Base-by-base conservation (phyloP, 2,329 filamentous ascomycete genomes). In the Sporothrix euskadiensis region DNA sequence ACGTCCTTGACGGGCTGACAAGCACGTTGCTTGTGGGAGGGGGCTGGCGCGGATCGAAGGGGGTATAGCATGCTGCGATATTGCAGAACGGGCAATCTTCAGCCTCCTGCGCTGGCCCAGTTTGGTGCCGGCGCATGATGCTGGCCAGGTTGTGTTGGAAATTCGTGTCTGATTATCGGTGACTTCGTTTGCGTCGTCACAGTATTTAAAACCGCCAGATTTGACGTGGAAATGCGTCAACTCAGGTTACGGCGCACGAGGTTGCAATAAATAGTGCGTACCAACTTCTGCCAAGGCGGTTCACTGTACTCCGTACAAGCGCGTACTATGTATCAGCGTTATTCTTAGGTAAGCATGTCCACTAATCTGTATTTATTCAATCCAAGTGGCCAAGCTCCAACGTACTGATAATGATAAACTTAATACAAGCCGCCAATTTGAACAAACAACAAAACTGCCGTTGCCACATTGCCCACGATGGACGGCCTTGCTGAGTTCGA, bases 21-120 rank as follows among this genome's bases (percentile, higher is more conserved):
- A 78, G 75, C 5, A 80, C 78, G 10, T 81, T 79, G 61, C 81
- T 77, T 16, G 83, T 63, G 1, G 81, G 69, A 0, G 86, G 86
- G 0, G 87, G 86, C 1, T 77, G 54, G 39, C 79, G 69, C 2
- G 85, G 84, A 71, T 84, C 78, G 80, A 84, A 87, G 2, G 88
- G 82, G 0, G 81, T 75, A 79, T 87, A 90, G 73, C 82, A 77
- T 39, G 80, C 75, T 32, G 86, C 83, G 77, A 92, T 91, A 75
- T 80, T 81, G 84, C 90, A 92, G 80, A 92, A 92, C 9, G 90
- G 88, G 76, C 90, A 92, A 54, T 80, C 77, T 32, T 80, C 79
- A 39, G 71, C 4, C 19, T 69, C 41, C 73, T 12, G 73, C 44
- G 6, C 41, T n/a, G 65, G 59, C 22, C 63, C 65, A 4, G 61